Evolutionary conservation across 495 filamentous ascomycete species (phyloP).

Genomic region (Echria macrotheca): DNA sequence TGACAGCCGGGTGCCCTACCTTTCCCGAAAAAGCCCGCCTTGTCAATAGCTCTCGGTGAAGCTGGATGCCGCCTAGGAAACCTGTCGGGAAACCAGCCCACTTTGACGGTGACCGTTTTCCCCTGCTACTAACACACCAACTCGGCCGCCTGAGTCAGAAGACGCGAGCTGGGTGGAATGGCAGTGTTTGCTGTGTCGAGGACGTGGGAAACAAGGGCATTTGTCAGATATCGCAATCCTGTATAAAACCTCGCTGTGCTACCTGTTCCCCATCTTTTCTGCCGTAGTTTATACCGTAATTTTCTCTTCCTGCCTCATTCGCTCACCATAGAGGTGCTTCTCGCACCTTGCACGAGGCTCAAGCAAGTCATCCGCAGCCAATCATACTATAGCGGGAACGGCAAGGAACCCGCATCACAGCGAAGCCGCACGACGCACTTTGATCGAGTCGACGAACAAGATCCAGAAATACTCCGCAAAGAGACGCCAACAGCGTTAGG

Average conservation of each 20-base stretch:
- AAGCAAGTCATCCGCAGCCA: conserved; percentile 12
- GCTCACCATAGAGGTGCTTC: background rate
- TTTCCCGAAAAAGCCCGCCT: no score
- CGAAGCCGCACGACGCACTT: background rate
- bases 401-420: background rate
- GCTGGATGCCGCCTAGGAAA: conserved; percentile 11
- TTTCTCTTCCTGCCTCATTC: background rate
- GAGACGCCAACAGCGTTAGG: no score
- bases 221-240: no score
- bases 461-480: background rate
- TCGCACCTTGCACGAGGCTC: conserved; percentile 19
- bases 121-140: conserved; percentile 22
- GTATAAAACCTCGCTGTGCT: background rate
- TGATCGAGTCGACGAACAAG: no score
- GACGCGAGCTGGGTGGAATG: conserved; percentile 7
- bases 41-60: conserved; percentile 23
- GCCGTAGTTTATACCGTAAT: background rate
- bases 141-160: conserved; percentile 20
- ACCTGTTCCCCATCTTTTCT: background rate
- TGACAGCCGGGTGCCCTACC: no score
- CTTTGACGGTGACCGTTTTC: conserved; percentile 1
- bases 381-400: conserved; percentile 2
- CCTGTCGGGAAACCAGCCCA: background rate
- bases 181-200: conserved; percentile 3
- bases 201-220: no score